Evolutionary conservation across 331 rosid genomes (phyloP).

Genomic region (Malus hybrid): DNA sequence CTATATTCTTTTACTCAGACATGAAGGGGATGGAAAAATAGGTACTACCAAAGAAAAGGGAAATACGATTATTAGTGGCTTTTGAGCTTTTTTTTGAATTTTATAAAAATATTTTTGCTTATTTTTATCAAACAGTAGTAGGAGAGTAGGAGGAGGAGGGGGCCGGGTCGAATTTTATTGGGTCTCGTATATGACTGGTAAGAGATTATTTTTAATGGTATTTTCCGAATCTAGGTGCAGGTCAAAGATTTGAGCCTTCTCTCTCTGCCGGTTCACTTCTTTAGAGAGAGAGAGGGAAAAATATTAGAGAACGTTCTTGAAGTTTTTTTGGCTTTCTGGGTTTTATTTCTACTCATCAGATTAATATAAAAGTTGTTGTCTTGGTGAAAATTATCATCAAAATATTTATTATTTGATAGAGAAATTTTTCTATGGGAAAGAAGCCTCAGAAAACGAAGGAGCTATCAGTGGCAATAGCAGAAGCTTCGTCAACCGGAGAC

Average conservation of each 20-base stretch:
- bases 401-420: neutral
- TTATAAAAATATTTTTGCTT: constrained; percentile 9
- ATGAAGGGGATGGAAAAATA: constrained; percentile 1
- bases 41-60: neutral
- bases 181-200: constrained; percentile 7
- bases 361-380: neutral
- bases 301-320: neutral
- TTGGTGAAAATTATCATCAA: neutral
- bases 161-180: constrained; percentile 10
- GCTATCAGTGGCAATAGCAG: constrained; percentile 67
- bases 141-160: neutral
- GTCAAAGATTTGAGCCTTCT: constrained; percentile 43
- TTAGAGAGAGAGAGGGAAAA: neutral
- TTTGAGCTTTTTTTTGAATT: neutral
- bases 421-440: constrained; percentile 45
- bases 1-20: neutral
- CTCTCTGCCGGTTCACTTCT: constrained; percentile 2
- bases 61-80: constrained; percentile 10
- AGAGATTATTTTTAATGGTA: constrained; percentile 15
- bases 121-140: neutral
- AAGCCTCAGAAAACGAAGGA: constrained; percentile 66
- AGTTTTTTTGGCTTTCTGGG: neutral
- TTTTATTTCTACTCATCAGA: neutral
- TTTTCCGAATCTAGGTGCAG: constrained; percentile 27
- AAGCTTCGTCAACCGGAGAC: constrained; percentile 51